Percentiles rank a stretch among this genome's conserved stretches.
These are phyloP conservation scores for Penicillium canescens DNA, from an alignment of 495 filamentous ascomycete genomes.

Conservation along the genomic window DNA sequence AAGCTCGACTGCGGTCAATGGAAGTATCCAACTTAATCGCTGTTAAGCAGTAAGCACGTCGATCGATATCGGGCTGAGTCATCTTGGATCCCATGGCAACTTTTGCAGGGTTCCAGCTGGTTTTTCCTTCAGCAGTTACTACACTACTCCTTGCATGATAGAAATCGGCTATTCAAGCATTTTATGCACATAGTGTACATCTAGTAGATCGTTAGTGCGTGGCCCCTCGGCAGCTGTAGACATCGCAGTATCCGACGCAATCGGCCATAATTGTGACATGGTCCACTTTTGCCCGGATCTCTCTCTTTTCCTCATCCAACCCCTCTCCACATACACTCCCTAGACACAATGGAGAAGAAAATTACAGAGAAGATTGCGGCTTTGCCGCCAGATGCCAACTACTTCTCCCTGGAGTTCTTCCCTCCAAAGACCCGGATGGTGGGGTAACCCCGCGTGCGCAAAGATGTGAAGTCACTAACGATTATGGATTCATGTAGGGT, in stretches of 20 bases:
- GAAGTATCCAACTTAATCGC: background rate
- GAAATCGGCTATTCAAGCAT: background rate
- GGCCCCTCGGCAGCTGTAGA: constrained; percentile 20
- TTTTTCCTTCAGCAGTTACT: background rate
- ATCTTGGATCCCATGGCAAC: constrained; percentile 7
- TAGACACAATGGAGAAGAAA: constrained; percentile 61
- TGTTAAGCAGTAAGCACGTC: background rate
- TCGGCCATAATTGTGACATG: constrained; percentile 12
- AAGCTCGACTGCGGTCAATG: background rate
- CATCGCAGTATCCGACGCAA: constrained; percentile 23
- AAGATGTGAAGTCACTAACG: constrained; percentile 9
- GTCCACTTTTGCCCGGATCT: constrained; percentile 29
- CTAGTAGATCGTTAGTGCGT: constrained; percentile 8
- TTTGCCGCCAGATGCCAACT: constrained; percentile 75
- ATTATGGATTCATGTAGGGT: constrained; percentile 48
- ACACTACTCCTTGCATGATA: constrained; percentile 1
- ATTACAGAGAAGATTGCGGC: constrained; percentile 96
- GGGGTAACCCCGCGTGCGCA: constrained; percentile 32
- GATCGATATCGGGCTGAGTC: constrained; percentile 23
- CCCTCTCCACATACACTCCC: constrained; percentile 12
- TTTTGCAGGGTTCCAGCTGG: constrained; percentile 2
- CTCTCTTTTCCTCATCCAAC: constrained; percentile 15
- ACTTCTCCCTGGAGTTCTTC: constrained; percentile 99
- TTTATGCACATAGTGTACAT: background rate
- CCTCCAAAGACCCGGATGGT: constrained; percentile 94